A percentile compares a stretch with the other conserved stretches of the same genome.
phyloP scores from a whole-genome alignment of 768 basidiomycete genomes.

The Rhodotorula taiwanensis region DNA sequence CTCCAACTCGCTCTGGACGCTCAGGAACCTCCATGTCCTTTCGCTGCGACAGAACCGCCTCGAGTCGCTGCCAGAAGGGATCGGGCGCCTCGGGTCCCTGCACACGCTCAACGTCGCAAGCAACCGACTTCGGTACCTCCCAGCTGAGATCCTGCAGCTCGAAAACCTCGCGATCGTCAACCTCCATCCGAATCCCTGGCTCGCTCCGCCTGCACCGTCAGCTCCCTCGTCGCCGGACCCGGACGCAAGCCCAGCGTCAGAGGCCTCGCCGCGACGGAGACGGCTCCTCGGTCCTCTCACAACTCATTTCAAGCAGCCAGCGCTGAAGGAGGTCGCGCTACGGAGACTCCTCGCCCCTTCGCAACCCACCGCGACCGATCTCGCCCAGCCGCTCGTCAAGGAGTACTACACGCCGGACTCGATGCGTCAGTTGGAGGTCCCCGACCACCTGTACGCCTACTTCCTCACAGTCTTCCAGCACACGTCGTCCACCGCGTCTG shows the following conservation, averaged over 20 bases:
- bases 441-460: constrained; percentile 10
- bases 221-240: too few species aligned
- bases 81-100: constrained; percentile 25
- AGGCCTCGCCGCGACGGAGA: background rate
- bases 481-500: background rate
- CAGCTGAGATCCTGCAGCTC: constrained; percentile 19
- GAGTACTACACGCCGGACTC: background rate
- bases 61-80: constrained; percentile 25
- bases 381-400: constrained; percentile 3
- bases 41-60: constrained; percentile 29
- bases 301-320: constrained; percentile 24
- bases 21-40: constrained; percentile 31
- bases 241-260: too few species aligned
- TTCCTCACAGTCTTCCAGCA: constrained; percentile 19
- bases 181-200: constrained; percentile 34
- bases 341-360: constrained; percentile 25
- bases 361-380: background rate
- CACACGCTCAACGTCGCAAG: constrained; percentile 18
- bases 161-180: constrained; percentile 11
- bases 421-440: background rate
- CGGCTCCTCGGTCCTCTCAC: constrained; percentile 30
- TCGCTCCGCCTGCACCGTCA: background rate
- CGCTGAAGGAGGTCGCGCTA: constrained; percentile 24
- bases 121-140: constrained; percentile 30
- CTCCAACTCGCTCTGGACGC: constrained; percentile 29